phyloP scores from a whole-genome alignment of 306 rosid species.

The Lagenaria siceraria region DNA sequence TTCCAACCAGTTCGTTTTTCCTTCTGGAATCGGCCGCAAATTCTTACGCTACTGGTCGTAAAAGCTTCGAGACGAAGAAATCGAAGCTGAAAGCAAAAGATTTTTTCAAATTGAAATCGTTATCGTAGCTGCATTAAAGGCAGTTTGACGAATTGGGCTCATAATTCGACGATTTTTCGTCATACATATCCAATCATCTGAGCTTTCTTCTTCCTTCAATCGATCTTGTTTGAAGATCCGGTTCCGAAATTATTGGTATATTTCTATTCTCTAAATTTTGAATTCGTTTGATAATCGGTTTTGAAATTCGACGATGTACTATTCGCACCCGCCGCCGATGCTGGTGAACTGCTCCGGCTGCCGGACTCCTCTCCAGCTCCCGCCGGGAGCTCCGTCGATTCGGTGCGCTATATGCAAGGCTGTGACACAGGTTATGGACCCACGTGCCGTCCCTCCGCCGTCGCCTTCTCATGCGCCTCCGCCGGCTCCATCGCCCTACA shows the following conservation, averaged over 20 bases:
- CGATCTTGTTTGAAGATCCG: neutral
- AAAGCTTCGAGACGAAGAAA: neutral
- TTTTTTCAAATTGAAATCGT: neutral
- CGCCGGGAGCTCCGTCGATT: slow-evolving; percentile 62
- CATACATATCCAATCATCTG: neutral
- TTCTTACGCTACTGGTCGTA: neutral
- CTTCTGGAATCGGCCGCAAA: neutral
- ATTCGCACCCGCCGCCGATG: slow-evolving; percentile 21
- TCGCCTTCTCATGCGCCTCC: slow-evolving; percentile 12
- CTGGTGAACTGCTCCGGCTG: slow-evolving; percentile 75
- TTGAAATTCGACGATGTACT: neutral
- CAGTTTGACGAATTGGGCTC: neutral
- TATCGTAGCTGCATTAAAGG: neutral
- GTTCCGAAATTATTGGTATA: neutral
- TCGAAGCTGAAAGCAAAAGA: neutral
- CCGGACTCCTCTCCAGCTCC: slow-evolving; percentile 64
- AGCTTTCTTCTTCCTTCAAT: neutral
- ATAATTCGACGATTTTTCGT: neutral
- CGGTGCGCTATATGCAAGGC: slow-evolving; percentile 80
- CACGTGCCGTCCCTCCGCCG: slow-evolving; percentile 39
- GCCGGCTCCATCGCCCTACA: slow-evolving; percentile 37
- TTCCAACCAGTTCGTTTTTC: neutral
- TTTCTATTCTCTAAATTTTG: neutral
- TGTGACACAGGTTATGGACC: slow-evolving; percentile 58
- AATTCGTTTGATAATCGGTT: neutral